Base-by-base conservation (phyloP, 2,329 filamentous ascomycete genomes). In the Colletotrichum magnum region DNA sequence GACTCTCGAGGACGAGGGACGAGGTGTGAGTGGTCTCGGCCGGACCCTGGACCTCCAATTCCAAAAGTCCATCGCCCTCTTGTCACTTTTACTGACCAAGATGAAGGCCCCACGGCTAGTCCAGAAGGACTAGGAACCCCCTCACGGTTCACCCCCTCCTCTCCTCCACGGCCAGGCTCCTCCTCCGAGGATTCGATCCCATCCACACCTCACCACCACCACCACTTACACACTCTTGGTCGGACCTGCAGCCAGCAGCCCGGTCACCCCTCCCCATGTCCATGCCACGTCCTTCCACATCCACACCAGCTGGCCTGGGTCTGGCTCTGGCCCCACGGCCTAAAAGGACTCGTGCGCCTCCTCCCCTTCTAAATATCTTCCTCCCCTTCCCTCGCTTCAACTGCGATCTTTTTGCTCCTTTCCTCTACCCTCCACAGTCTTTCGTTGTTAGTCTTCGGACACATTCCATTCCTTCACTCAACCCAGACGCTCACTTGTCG, bases 401-500 rank as follows among this genome's bases (percentile, higher is more conserved):
- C 51, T 56, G 24, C 28, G 15, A 24, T 4, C 21, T 24, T 57
- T 54, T 47, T 28, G 39, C 28, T 36, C 54, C 61, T 57, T 65
- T 54, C 45, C 67, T 62, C 58, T 60, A 41, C 58, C 60, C 47
- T 64, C 54, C 60, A 61, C 70, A 69, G 69, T 71, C 70, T 65
- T 71, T 72, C 70, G 50, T 72, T 72, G 59, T 32, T 41, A 70
- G 69, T 70, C 70, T 52, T 69, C 64, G 58, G 70, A 71, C 70
- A 60, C 64, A 21, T 72, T 72, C 36, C 70, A 72, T 72, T 72
- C 70, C 36, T 72, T 72, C 61, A 62, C 56, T 63, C 53, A 32
- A 57, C 62, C 21, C 62, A 65, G 53, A 67, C 39, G 53, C 58
- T 69, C 67, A 32, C 63, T 64, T 36, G 24, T 39, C 24, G 69